These are phyloP conservation scores for Pythium phragmitis DNA, from an alignment of 352 stramenopile species.

Conservation along the genomic window DNA sequence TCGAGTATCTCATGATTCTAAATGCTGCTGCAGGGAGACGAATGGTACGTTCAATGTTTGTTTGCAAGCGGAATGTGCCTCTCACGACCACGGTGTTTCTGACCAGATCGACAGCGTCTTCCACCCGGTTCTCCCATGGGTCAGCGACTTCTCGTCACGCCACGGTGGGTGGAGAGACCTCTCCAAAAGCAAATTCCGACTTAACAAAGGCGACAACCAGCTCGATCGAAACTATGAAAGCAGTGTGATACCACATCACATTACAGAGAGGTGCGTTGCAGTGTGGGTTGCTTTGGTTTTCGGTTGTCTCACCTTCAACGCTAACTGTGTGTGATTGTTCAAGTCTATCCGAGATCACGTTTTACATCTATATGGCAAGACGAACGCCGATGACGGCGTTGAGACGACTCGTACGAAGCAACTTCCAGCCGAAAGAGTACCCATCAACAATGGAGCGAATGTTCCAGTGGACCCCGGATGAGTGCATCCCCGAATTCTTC, in stretches of 20 bases:
- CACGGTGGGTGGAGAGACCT: conserved; percentile 86
- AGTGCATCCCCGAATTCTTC: conserved; percentile 96
- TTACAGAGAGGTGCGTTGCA: conserved; percentile 83
- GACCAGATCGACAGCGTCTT: conserved; percentile 70
- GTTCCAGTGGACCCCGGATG: conserved; percentile 95
- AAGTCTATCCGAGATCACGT: conserved; percentile 92
- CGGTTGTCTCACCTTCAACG: background rate
- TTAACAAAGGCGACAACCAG: conserved; percentile 94
- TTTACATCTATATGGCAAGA: conserved; percentile 95
- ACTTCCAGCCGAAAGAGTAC: conserved; percentile 95
- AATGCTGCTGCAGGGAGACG: conserved; percentile 89
- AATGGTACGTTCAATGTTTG: conserved; percentile 38
- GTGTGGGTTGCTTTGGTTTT: background rate
- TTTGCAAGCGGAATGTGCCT: background rate
- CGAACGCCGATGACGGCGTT: conserved; percentile 87
- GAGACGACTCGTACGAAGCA: conserved; percentile 81
- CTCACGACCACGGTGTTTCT: background rate
- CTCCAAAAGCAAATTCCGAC: conserved; percentile 91
- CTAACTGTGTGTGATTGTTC: background rate
- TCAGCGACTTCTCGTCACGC: conserved; percentile 86
- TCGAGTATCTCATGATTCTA: conserved; percentile 93
- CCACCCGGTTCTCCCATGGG: conserved; percentile 95
- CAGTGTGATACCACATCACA: conserved; percentile 89
- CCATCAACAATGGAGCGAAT: conserved; percentile 87
- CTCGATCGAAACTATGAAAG: conserved; percentile 90